phyloP scores from a whole-genome alignment of 768 basidiomycete species.

The Suillus alpinus region DNA sequence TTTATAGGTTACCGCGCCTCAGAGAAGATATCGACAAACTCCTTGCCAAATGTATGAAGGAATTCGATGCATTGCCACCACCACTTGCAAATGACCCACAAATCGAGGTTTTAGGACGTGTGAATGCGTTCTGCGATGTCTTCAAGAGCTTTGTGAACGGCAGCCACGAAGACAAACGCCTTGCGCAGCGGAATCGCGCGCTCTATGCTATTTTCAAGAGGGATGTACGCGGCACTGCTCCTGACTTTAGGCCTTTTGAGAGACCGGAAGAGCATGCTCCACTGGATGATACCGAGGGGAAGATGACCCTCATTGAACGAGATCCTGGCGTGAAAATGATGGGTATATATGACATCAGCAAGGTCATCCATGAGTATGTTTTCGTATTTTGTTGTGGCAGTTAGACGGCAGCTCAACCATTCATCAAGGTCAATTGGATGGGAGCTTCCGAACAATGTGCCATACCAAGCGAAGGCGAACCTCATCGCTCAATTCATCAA shows the following conservation, averaged over 20 bases:
- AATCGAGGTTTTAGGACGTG: constrained; percentile 33
- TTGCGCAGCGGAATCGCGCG: constrained; percentile 32
- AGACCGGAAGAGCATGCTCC: neutral
- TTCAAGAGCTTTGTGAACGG: constrained; percentile 30
- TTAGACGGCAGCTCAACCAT: neutral
- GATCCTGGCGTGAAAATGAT: constrained; percentile 11
- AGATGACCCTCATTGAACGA: constrained; percentile 11
- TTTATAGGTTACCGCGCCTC: constrained; percentile 29
- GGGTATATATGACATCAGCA: constrained; percentile 30
- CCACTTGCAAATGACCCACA: constrained; percentile 33
- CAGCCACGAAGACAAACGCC: constrained; percentile 15
- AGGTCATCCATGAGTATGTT: constrained; percentile 31
- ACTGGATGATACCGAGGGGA: constrained; percentile 16
- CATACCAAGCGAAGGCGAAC: constrained; percentile 29
- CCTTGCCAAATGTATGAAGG: constrained; percentile 24
- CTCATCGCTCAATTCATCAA: constrained; percentile 28
- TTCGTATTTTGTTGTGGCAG: neutral
- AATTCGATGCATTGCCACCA: constrained; percentile 28
- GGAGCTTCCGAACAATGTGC: constrained; percentile 36
- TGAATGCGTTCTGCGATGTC: constrained; percentile 32
- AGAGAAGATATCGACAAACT: constrained; percentile 21
- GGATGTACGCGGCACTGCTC: constrained; percentile 31
- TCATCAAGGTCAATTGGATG: constrained; percentile 29
- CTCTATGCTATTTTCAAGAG: constrained; percentile 29
- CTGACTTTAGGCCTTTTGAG: constrained; percentile 33